Evolutionary conservation across 1,284 basidiomycete species (phyloP).

Genomic region (Cystobasidium pallidum): DNA sequence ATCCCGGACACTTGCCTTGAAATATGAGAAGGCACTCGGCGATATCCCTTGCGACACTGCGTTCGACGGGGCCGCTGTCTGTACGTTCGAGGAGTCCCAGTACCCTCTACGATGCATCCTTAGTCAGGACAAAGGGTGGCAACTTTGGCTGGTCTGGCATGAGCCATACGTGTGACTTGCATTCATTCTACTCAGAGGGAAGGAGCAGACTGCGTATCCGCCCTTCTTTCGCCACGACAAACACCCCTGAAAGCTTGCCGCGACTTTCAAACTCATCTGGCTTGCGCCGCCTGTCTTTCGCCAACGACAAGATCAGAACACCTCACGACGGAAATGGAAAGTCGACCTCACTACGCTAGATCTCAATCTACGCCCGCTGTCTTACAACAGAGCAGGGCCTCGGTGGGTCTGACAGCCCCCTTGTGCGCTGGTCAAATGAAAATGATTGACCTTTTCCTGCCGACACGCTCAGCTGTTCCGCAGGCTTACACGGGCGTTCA

Average conservation of each 20-base stretch:
- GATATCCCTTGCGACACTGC: not conserved
- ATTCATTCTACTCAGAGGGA: too few species aligned
- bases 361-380: conserved; percentile 10
- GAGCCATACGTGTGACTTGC: too few species aligned
- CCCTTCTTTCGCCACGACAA: too few species aligned
- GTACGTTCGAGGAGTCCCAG: too few species aligned
- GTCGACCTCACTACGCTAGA: not conserved
- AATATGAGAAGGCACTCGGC: not conserved
- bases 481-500: conserved; percentile 20
- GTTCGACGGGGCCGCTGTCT: not conserved
- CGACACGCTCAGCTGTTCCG: conserved; percentile 16
- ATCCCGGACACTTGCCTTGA: not conserved
- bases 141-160: too few species aligned
- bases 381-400: conserved; percentile 19
- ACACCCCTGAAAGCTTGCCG: not conserved
- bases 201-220: too few species aligned
- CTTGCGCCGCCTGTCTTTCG: not conserved
- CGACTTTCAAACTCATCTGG: not conserved
- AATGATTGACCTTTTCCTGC: not conserved
- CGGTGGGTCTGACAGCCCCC: too few species aligned
- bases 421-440: too few species aligned
- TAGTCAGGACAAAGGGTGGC: too few species aligned
- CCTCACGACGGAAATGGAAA: not conserved
- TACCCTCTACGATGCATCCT: too few species aligned
- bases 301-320: not conserved